Percentiles rank a stretch among this genome's conserved stretches.
Conservation (phyloP, 495 filamentous ascomycete genomes). For the Neurospora africana region DNA sequence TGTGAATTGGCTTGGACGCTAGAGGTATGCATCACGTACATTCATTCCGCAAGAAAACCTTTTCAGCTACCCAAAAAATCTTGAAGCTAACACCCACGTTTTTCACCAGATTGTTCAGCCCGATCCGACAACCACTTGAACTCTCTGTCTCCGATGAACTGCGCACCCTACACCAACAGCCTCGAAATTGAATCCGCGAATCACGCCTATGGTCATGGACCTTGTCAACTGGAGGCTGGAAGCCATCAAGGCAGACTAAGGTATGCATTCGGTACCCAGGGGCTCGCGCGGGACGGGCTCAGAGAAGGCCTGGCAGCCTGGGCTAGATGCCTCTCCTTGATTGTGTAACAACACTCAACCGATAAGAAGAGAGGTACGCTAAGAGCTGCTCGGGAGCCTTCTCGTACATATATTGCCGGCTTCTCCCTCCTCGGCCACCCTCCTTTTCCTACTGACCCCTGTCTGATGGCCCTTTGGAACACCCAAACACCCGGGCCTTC, state of each 20-base stretch:
- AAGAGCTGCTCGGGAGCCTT: not conserved
- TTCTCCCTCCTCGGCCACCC: not conserved
- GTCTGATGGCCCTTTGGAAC: not conserved
- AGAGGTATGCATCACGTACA: not conserved
- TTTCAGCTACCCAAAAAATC: not conserved
- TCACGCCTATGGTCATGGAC: not conserved
- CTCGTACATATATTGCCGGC: not conserved
- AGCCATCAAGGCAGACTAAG: not conserved
- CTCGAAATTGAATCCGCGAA: not conserved
- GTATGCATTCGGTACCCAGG: not conserved
- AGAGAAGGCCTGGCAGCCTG: not conserved
- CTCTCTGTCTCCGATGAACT: not conserved
- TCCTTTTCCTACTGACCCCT: not conserved
- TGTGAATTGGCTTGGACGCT: not conserved
- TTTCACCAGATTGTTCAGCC: too few relatives aligned
- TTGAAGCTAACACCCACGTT: too few relatives aligned
- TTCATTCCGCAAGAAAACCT: not conserved
- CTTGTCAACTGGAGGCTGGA: not conserved
- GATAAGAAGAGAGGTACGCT: not conserved
- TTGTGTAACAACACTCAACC: not conserved
- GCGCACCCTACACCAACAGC: not conserved
- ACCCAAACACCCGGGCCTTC: not conserved
- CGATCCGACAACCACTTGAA: too few relatives aligned
- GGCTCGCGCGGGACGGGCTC: too few relatives aligned
- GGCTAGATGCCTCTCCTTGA: not conserved